Base-by-base conservation (phyloP, 495 filamentous ascomycete genomes). In the Mytilinidion resinicola region DNA sequence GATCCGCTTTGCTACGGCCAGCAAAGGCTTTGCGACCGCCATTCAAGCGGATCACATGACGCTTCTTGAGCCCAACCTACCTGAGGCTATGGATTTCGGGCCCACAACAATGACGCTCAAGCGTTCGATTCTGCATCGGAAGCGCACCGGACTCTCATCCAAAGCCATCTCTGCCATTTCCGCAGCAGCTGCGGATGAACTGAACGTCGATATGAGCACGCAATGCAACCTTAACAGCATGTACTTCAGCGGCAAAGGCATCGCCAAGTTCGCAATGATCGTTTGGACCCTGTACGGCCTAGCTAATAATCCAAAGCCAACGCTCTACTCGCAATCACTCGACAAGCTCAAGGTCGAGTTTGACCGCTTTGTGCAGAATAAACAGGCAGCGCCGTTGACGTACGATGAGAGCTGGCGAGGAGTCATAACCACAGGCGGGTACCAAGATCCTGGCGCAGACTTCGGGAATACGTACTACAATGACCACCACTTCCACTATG, bases 401-500 rank as follows among this genome's bases (percentile, higher is more conserved):
- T 95, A 74, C 53, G 72, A 74, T 53, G 56, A 62, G 20, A 55
- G 35, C n/a, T 97, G 92, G 92, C 86, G 86, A 59, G 93, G 93
- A 4, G 73, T 95, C 3, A 88, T 96, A n/a, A 90, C 87, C 6
- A 81, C 82, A 9, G 89, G 87, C 4, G 82, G 84, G 7, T 96
- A 95, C 67, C 80, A 85, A 6, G 82, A 95, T 61, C 62, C 79
- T 7, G 83, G 83, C 38, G n/a, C 78, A 71, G 41, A 73, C 46
- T 72, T 70, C 53, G 71, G 70, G 9, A 73, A 72, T 43, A 70
- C 64, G 36, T 85, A 82, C 60, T 96, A 96, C 76, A 96, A 96
- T 67, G 93, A 97, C 67, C 95, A 97, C 64, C 95, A 98, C 69
- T 97, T 97, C 74, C 95, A 96, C 67, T 87, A 80, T 56, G 78